Evolutionary conservation across 345 rosid species (phyloP), one percentile per base, ranked within the genome.

Genomic region (Dimocarpus longan): DNA sequence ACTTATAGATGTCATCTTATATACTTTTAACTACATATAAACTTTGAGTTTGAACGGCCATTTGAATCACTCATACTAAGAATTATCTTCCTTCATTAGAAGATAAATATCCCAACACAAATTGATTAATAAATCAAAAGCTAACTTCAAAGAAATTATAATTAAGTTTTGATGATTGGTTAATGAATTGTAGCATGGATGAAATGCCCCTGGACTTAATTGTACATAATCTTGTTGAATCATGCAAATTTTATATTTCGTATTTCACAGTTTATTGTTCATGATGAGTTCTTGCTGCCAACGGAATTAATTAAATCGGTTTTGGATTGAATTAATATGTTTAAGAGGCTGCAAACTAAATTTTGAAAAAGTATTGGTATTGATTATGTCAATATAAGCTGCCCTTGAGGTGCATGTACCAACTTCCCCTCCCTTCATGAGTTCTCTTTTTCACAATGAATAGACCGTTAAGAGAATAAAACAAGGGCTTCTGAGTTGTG

Each of bases 401-500:
- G 72, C 65, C 15, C 24, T 54, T 68, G 66, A 76, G 39, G 73
- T 76, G 79, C 28, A 68, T 26, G 43, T 67, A 76, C 79, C 79
- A 76, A 66, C 79, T 40, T 76, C 50, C 12, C 10, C 13, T 74
- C 19, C n/a, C 67, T 43, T 62, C 40, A 62, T 75, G 22, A 42
- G 50, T 26, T 59, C 56, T 66, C 26, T 81, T 8, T 76, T 62
- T 43, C 52, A 73, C 21, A 48, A 44, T 28, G 65, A 64, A 72
- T 64, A 64, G 74, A 80, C 80, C 82, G 75, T 76, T 82, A 73
- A 68, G 40, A 60, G 71, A 74, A 74, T 40, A 72, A 68, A 28
- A 69, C 13, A 22, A 59, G 12, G 12, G 48, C 12, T 43, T 18
- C 19, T 13, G 43, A 28, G 4, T 74, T 1, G 37, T 73, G 10